Conservation (phyloP, 2,329 filamentous ascomycete species). For the Ophiostoma pallidulum region DNA sequence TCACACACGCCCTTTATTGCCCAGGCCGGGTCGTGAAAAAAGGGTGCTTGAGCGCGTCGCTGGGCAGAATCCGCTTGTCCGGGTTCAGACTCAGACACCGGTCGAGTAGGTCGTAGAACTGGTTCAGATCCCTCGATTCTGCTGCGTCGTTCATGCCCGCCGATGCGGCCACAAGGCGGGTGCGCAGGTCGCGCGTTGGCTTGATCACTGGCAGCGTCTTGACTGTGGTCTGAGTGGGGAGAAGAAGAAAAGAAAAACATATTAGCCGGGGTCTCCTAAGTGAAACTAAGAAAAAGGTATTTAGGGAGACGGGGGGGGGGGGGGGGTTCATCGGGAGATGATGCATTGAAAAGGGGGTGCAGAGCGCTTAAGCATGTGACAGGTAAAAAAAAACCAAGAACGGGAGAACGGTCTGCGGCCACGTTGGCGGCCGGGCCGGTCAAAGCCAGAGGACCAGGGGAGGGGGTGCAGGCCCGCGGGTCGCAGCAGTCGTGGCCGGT, state of each 20-base stretch:
- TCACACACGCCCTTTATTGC: not conserved
- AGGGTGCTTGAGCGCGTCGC: conserved; percentile 78
- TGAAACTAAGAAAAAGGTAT: no score
- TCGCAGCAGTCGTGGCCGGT: no score
- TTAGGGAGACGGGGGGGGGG: no score
- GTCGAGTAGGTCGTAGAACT: conserved; percentile 81
- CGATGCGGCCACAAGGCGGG: conserved; percentile 64
- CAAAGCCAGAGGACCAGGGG: not conserved
- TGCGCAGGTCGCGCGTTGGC: conserved; percentile 72
- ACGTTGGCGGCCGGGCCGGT: not conserved
- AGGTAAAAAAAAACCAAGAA: not conserved
- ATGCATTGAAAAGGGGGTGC: not conserved
- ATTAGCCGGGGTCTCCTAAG: no score
- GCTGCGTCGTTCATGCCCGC: conserved; percentile 60
- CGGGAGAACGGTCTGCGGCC: not conserved
- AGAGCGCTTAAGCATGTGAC: not conserved
- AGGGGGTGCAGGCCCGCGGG: not conserved
- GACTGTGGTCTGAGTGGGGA: conserved; percentile 47
- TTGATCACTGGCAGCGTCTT: conserved; percentile 62
- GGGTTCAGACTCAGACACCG: conserved; percentile 83
- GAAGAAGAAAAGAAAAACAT: conserved; percentile 9
- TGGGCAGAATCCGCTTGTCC: conserved; percentile 80
- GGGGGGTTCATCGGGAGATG: no score
- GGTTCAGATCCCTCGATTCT: conserved; percentile 67
- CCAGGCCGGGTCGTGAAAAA: conserved; percentile 55